Conservation (phyloP, 2,329 filamentous ascomycete species). For the Orbilia ellipsospora region DNA sequence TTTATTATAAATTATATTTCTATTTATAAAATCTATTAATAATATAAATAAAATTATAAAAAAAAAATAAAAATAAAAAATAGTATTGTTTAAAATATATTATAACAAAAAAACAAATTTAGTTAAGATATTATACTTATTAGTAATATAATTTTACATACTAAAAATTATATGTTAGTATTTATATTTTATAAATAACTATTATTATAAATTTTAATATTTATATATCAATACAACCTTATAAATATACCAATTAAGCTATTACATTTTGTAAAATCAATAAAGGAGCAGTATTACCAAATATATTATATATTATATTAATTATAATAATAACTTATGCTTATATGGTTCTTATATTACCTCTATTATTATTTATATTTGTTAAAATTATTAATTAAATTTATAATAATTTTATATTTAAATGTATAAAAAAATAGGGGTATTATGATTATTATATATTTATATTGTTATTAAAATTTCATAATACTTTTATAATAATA, state of each 20-base stretch:
- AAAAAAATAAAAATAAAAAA: too few relatives aligned
- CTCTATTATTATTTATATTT: not conserved
- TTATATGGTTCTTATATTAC: not conserved
- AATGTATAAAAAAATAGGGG: not conserved
- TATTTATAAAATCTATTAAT: not conserved
- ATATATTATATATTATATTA: not conserved
- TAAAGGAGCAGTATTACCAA: not conserved
- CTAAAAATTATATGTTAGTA: too few relatives aligned
- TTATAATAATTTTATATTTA: too few relatives aligned
- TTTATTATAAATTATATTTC: not conserved
- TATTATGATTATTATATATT: not conserved
- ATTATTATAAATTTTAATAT: not conserved
- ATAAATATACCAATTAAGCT: not conserved
- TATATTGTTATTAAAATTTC: not conserved
- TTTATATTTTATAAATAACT: not conserved
- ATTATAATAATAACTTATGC: not conserved
- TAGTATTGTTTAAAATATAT: too few relatives aligned
- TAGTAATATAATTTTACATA: too few relatives aligned
- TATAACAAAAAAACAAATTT: too few relatives aligned
- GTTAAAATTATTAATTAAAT: not conserved
- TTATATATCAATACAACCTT: not conserved
- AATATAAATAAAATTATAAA: slow-evolving; percentile 1
- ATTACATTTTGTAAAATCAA: not conserved
- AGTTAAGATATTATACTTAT: too few relatives aligned
- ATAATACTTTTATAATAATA: not conserved